Base-by-base conservation (phyloP, 352 stramenopile species). In the Phytophthora podocarpi region DNA sequence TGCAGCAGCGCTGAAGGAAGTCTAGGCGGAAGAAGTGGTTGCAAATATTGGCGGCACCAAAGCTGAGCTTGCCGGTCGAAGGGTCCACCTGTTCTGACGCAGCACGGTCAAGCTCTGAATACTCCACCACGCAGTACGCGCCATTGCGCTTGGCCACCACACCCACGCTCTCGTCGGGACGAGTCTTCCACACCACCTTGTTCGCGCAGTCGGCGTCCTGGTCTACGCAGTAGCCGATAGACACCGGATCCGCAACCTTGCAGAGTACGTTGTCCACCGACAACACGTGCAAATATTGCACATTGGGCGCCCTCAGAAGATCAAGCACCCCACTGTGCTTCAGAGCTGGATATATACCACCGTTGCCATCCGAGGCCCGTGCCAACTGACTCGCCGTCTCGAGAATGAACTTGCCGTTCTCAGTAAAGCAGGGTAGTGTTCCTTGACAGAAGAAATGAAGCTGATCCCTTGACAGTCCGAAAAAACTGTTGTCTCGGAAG, bases 251-350 rank as follows among this genome's bases (percentile, higher is more conserved):
- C 6, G 90, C 93, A 9, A 96, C 89, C 54, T 97, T 97, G 30
- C 97, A 96, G n/a, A 99, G 74, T 20, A 90, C 93, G 78, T 99
- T 99, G 72, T 99, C 98, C 37, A 99, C 97, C 2, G 89, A 98
- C 80, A 98, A 99, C 3, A 97, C 92, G 70, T 99, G 96, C 51
- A 99, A 60, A 64, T 98, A 97, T 69, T 98, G 80, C 32, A 99
- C 90, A 1, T 93, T 94, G 7, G 70, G 56, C 8, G 62, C 21
- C 34, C 86, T 69, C 76, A 99, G 93, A 27, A 95, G 78, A 3
- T 64, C 65, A 4, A 99, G 69, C 9, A 92, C 82, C 3, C 97
- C 97, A 36, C 82, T 96, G n/a, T 80, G 78, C 16, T 89, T 67
- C 28, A 99, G 71, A 24, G 97, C 92, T 46, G 89, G 86, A 74